These are phyloP conservation scores for Wakefieldia striispora DNA, from an alignment of 768 basidiomycete species.

Conservation along the genomic window DNA sequence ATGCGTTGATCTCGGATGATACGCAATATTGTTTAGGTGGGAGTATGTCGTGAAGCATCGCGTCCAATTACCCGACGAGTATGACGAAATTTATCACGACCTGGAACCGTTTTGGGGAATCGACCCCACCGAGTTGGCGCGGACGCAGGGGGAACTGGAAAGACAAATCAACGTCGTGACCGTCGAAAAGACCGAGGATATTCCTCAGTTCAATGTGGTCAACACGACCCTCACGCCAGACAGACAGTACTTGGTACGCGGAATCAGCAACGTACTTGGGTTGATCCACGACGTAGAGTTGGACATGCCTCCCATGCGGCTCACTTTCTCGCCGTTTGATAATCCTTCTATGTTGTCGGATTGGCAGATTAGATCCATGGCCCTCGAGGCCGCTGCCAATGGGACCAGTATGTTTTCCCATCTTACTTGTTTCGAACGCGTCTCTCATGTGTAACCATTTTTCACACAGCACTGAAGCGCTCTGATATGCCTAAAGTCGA, in stretches of 20 bases:
- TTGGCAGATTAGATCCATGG: slow-evolving; percentile 23
- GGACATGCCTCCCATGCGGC: slow-evolving; percentile 31
- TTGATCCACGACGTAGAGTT: slow-evolving; percentile 28
- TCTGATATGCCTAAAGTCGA: slow-evolving; percentile 35
- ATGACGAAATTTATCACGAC: slow-evolving; percentile 43
- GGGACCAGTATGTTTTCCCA: slow-evolving; percentile 22
- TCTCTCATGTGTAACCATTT: no score
- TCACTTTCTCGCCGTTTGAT: slow-evolving; percentile 31
- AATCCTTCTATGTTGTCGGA: slow-evolving; percentile 29
- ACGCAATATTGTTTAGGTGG: no score
- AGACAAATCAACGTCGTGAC: slow-evolving; percentile 10
- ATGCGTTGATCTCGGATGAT: no score
- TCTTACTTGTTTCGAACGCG: background rate
- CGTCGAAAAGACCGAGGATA: slow-evolving; percentile 19
- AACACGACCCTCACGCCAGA: slow-evolving; percentile 8
- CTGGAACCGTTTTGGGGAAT: slow-evolving; percentile 39
- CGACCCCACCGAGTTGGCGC: slow-evolving; percentile 26
- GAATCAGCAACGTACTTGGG: slow-evolving; percentile 14
- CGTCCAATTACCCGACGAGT: slow-evolving; percentile 20
- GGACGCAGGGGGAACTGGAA: slow-evolving; percentile 24
- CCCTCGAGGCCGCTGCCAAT: slow-evolving; percentile 26
- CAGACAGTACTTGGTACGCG: background rate
- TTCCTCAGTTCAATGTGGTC: slow-evolving; percentile 13
- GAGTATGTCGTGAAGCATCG: no score
- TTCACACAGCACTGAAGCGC: slow-evolving; percentile 23